Evolutionary conservation across 2,329 filamentous ascomycete species (phyloP), one percentile per base, ranked within the genome.

Genomic region (Zalaria obscura): DNA sequence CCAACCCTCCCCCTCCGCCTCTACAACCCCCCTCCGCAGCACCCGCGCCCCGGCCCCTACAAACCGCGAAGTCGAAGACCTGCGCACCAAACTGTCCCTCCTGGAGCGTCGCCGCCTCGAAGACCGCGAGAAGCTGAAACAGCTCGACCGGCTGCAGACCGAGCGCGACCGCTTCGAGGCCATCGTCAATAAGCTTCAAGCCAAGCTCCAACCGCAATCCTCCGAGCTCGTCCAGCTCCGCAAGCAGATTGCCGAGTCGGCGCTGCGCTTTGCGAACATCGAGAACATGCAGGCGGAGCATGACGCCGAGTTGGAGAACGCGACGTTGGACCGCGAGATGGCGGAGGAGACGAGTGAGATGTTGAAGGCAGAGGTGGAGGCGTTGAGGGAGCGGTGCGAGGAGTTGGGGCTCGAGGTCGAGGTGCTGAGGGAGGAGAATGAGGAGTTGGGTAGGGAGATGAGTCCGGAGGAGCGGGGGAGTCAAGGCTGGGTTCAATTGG

Each of bases 261-360:
- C 91, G 55, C 62, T 70, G 18, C 75, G 74, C 38, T 69, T 87
- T 18, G 77, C 83, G 43, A 68, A 76, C 25, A 67, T 91, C 2
- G 83, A 89, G 50, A 70, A 73, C 27, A 68, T 82, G 41, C 81
- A 91, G 56, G 82, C 83, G 5, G 87, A 95, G 50, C 80, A 93
- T 58, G 91, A 96, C 27, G 75, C 80, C 3, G 76, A 83, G 5
- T 65, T 95, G 54, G 91, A 98, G 62, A 75, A 91, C 61, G 86
- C 87, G 5, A 81, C 84, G 0, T 67, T 98, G 26, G 91, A 98
- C 57, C 78, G 85, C 36, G 89, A 98, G 60, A 93, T 96, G 83
- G 91, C 91, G 0, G 88, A 98, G 60, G 89, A 95, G 61, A 86
- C 79, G 35, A 81, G 84, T 1, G 91, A 96, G 50, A 77, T 81